Evolutionary conservation across 2,329 filamentous ascomycete species (phyloP).

Genomic region (Gnomoniopsis sp.): DNA sequence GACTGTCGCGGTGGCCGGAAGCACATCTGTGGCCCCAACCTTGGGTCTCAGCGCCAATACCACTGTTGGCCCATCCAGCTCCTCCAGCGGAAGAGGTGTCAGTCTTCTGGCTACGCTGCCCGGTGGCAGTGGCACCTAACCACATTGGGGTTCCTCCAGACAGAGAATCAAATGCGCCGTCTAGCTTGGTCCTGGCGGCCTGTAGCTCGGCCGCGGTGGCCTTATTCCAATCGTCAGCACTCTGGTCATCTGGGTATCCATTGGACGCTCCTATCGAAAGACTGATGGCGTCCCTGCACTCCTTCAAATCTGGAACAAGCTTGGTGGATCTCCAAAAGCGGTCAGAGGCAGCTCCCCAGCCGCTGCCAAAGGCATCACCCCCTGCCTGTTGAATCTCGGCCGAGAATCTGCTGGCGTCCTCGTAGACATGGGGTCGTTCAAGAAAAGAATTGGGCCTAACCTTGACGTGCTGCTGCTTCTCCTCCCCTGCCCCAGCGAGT

Average conservation of each 20-base stretch:
- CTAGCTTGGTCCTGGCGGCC: not conserved
- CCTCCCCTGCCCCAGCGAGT: not conserved
- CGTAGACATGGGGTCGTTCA: not conserved
- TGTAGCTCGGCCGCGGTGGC: not conserved
- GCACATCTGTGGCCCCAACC: not conserved
- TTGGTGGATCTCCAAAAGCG: conserved; percentile 7
- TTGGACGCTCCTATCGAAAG: not conserved
- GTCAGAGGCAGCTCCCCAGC: conserved; percentile 11
- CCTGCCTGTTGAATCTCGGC: not conserved
- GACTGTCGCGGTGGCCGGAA: not conserved
- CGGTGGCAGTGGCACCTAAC: too few species aligned
- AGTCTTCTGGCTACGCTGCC: too few species aligned
- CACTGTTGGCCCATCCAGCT: too few species aligned
- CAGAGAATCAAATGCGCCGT: not conserved
- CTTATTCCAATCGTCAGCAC: conserved; percentile 2
- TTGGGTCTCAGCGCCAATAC: not conserved
- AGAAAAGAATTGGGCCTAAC: not conserved
- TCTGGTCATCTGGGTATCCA: conserved; percentile 2
- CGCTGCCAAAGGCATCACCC: conserved; percentile 6
- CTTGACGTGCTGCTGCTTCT: not conserved
- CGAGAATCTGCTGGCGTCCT: not conserved
- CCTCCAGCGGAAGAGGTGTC: too few species aligned
- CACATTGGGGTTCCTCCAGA: too few species aligned
- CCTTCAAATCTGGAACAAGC: conserved; percentile 9
- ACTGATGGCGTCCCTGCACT: conserved; percentile 11